Percentiles rank a stretch among this genome's conserved stretches.
These are phyloP conservation scores for Aspergillus nanangensis DNA, from an alignment of 495 filamentous ascomycete species.

Conservation along the genomic window DNA sequence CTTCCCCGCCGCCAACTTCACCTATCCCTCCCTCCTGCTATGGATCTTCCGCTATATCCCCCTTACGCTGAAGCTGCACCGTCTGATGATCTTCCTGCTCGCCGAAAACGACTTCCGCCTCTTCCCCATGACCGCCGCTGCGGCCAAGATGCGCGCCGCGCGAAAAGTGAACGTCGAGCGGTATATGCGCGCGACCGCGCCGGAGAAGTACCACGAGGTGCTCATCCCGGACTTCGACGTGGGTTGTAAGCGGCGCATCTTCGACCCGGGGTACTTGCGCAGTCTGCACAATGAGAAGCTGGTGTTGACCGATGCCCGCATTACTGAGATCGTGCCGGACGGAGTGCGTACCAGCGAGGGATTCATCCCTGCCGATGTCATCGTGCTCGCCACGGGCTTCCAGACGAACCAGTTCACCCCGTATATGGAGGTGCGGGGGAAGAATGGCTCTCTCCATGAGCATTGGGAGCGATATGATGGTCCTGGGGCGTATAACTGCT, in stretches of 20 bases:
- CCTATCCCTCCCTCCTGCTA: conserved; percentile 9
- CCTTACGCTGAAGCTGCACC: conserved; percentile 19
- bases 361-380: conserved; percentile 44
- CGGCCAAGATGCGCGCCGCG: conserved; percentile 25
- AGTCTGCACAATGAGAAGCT: conserved; percentile 38
- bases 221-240: conserved; percentile 50
- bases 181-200: conserved; percentile 41
- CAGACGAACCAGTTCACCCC: conserved; percentile 36
- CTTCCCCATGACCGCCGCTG: conserved; percentile 25
- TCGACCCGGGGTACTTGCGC: conserved; percentile 42
- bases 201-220: conserved; percentile 51
- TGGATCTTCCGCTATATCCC: conserved; percentile 25
- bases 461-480: conserved; percentile 44
- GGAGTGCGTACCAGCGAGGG: conserved; percentile 22
- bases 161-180: conserved; percentile 24
- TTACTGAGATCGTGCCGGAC: conserved; percentile 11
- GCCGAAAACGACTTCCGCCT: conserved; percentile 32
- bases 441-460: conserved; percentile 33
- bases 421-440: conserved; percentile 33
- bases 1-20: conserved; percentile 13
- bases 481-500: conserved; percentile 49
- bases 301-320: conserved; percentile 32
- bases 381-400: conserved; percentile 50
- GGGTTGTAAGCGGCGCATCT: conserved; percentile 51
- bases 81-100: conserved; percentile 19